Conservation (phyloP, 306 rosid species). For the Medicago lupulina region DNA sequence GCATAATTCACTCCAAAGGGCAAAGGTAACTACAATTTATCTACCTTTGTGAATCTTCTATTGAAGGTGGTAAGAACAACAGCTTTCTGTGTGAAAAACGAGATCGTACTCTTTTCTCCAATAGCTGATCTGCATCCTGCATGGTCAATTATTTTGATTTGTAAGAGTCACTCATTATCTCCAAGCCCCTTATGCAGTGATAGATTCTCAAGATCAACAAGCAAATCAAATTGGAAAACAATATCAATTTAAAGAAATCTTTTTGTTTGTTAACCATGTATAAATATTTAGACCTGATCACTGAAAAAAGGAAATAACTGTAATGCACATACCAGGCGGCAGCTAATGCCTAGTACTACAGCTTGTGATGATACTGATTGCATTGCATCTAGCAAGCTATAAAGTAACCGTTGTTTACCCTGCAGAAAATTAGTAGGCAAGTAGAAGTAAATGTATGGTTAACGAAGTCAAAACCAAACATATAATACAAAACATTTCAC, state of each 20-base stretch:
- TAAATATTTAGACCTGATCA: constrained; percentile 21
- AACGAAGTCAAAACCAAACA: constrained; percentile 36
- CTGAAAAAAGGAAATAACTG: constrained; percentile 35
- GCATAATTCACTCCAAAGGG: constrained; percentile 23
- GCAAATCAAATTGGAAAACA: constrained; percentile 29
- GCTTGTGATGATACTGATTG: constrained; percentile 92
- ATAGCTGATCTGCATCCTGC: constrained; percentile 96
- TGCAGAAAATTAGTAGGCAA: constrained; percentile 44
- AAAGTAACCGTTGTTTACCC: constrained; percentile 93
- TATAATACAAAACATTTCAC: constrained; percentile 21
- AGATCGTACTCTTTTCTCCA: constrained; percentile 95
- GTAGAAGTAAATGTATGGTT: constrained; percentile 28
- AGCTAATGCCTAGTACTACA: constrained; percentile 87
- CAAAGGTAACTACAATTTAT: constrained; percentile 34
- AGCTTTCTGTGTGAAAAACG: constrained; percentile 95
- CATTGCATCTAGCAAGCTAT: constrained; percentile 92
- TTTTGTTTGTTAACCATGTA: neutral
- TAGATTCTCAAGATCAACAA: constrained; percentile 4
- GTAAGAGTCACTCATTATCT: constrained; percentile 27
- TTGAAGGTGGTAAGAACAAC: constrained; percentile 78
- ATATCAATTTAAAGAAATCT: constrained; percentile 18
- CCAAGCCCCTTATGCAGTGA: constrained; percentile 29
- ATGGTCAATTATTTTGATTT: constrained; percentile 30
- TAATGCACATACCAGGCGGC: constrained; percentile 71
- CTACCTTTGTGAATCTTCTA: constrained; percentile 69